Conservation (phyloP, 2,329 filamentous ascomycete species). For the Coniochaeta sp. region DNA sequence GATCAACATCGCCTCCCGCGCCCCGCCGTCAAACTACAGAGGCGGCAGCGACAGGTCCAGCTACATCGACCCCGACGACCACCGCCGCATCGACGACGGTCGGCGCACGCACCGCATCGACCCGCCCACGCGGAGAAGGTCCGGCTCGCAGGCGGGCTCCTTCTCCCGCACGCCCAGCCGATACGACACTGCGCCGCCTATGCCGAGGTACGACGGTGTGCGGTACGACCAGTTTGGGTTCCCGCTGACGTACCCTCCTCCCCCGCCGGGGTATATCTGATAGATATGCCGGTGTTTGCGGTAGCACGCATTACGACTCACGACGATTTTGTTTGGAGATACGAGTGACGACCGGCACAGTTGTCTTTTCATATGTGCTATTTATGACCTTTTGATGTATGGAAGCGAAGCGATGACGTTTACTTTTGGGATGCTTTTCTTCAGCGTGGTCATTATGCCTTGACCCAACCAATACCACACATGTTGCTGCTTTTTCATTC, state of each 20-base stretch:
- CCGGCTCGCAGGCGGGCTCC: constrained; percentile 44
- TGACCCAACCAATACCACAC: neutral
- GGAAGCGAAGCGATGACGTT: constrained; percentile 15
- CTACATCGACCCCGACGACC: constrained; percentile 43
- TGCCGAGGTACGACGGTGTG: constrained; percentile 4
- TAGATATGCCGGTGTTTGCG: neutral
- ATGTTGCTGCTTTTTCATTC: constrained; percentile 11
- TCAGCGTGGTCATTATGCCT: constrained; percentile 7
- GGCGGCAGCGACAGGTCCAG: constrained; percentile 45
- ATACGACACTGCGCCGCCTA: constrained; percentile 5
- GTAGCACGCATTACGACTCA: constrained; percentile 4
- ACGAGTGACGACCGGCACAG: constrained; percentile 7
- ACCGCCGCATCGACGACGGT: constrained; percentile 35
- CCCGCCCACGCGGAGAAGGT: constrained; percentile 36
- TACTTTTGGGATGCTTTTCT: constrained; percentile 5
- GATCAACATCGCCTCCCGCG: constrained; percentile 39
- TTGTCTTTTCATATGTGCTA: neutral
- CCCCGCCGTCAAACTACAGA: constrained; percentile 24
- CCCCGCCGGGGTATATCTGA: constrained; percentile 9
- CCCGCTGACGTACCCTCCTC: constrained; percentile 3
- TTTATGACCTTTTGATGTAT: constrained; percentile 4
- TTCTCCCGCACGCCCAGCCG: constrained; percentile 20
- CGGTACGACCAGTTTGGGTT: neutral
- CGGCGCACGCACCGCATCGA: constrained; percentile 36
- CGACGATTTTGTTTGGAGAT: constrained; percentile 11